Evolutionary conservation across 2,329 filamentous ascomycete species (phyloP), one percentile per base, ranked within the genome.

Genomic region (Pestalotiopsis sp.): DNA sequence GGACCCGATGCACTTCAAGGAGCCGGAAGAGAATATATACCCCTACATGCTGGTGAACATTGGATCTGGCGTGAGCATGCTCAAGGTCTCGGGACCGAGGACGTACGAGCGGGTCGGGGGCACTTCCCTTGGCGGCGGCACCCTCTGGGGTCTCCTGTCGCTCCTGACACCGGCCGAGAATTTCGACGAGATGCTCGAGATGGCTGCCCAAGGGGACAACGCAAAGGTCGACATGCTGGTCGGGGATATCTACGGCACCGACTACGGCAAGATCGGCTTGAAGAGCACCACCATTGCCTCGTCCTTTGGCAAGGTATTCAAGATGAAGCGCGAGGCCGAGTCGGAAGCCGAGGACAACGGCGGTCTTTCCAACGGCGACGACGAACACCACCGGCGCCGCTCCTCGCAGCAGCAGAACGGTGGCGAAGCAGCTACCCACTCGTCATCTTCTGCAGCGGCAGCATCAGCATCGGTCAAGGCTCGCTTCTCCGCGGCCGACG

Each of bases 21-120:
- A 91, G 70, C 90, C 94, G 1, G 85, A 90, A n/a, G 90, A 95
- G 73, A 83, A 84, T 73, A 94, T 97, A 69, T 98, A 99, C 79
- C 96, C 96, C 2, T 99, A 99, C 78, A 90, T 99, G 58, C 90
- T 99, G 38, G 96, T 99, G 76, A 99, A 99, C 82, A 99, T 99
- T 74, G 96, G 96, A 60, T 98, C 95, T 7, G 96, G 96, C 65
- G 96, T 99, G 4, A 96, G 92, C 57, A 97, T 99, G 88, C 92
- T 99, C 81, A 98, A 98, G 79, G 96, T 99, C 7, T 97, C 93
- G 0, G 95, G 95, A 0, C 95, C 94, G 0, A 89, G 92, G 67
- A 88, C 94, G 72, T 98, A 92, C 79, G 87, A 97, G 80, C 93
- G 96, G 75, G 95, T 99, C 11, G 96, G 96, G 66, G 96, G 96